Conservation (phyloP, 106 monocot genomes). For the Dioscorea zingiberensis region DNA sequence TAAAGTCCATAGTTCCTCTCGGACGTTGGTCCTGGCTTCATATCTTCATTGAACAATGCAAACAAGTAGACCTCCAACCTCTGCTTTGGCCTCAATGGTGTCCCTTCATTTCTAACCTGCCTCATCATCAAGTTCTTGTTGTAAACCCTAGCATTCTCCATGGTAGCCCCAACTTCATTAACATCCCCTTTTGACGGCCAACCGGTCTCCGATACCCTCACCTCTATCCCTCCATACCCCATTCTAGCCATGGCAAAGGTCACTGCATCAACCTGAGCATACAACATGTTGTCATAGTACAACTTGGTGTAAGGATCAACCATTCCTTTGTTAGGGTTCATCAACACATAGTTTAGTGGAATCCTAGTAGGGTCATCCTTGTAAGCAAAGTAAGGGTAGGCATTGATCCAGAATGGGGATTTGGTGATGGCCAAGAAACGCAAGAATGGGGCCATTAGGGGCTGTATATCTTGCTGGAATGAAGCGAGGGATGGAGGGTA, state of each 20-base stretch:
- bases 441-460: slow-evolving; percentile 43
- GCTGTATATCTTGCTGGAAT: slow-evolving; percentile 39
- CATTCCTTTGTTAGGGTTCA: slow-evolving; percentile 45
- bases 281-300: slow-evolving; percentile 93
- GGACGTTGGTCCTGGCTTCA: slow-evolving; percentile 94
- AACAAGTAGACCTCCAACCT: slow-evolving; percentile 88
- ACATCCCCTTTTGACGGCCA: slow-evolving; percentile 94
- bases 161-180: slow-evolving; percentile 66
- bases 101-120: slow-evolving; percentile 71
- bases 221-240: slow-evolving; percentile 57
- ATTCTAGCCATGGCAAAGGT: slow-evolving; percentile 53
- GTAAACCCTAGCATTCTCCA: slow-evolving; percentile 72
- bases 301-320: slow-evolving; percentile 70
- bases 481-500: slow-evolving; percentile 75
- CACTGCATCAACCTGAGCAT: slow-evolving; percentile 92
- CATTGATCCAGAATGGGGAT: slow-evolving; percentile 93
- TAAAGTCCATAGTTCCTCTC: slow-evolving; percentile 95
- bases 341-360: slow-evolving; percentile 59
- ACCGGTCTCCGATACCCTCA: slow-evolving; percentile 89
- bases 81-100: slow-evolving; percentile 60
- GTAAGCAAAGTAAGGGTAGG: slow-evolving; percentile 96
- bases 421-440: slow-evolving; percentile 49
- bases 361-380: slow-evolving; percentile 49
- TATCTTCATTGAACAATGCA: slow-evolving; percentile 85
- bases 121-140: slow-evolving; percentile 67